phyloP scores from a whole-genome alignment of 768 basidiomycete genomes.

The Lyophyllum semitale region DNA sequence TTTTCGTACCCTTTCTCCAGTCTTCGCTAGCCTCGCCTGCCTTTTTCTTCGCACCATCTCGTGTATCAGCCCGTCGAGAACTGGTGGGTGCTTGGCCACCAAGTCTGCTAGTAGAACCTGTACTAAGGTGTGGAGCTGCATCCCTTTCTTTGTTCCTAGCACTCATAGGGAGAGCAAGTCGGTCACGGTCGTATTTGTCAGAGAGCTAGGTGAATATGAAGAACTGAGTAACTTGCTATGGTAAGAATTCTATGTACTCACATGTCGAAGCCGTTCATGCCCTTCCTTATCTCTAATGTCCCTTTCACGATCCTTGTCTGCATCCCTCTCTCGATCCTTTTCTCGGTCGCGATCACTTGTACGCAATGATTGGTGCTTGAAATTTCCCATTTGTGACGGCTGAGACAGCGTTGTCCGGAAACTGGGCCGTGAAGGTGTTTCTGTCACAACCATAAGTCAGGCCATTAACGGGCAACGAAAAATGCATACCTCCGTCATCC shows the following conservation, averaged over 20 bases:
- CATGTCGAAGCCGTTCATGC: slow-evolving; percentile 77
- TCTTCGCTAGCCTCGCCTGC: slow-evolving; percentile 77
- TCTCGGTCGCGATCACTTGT: slow-evolving; percentile 60
- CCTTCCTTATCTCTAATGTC: slow-evolving; percentile 75
- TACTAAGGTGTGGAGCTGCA: slow-evolving; percentile 56
- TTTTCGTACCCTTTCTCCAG: slow-evolving; percentile 76
- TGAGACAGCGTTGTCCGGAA: slow-evolving; percentile 77
- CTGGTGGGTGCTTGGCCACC: slow-evolving; percentile 33
- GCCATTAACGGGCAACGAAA: slow-evolving; percentile 3
- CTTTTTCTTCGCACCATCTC: slow-evolving; percentile 67
- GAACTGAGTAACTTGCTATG: slow-evolving; percentile 6
- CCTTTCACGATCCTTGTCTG: slow-evolving; percentile 55
- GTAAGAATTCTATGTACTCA: slow-evolving; percentile 33
- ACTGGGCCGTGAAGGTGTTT: slow-evolving; percentile 59
- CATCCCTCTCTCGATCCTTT: slow-evolving; percentile 43
- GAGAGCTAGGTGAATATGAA: slow-evolving; percentile 57
- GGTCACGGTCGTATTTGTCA: slow-evolving; percentile 86
- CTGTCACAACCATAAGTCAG: slow-evolving; percentile 26
- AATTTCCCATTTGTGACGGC: slow-evolving; percentile 92
- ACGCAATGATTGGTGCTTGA: slow-evolving; percentile 84
- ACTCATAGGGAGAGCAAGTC: slow-evolving; percentile 56
- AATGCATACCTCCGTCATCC: slow-evolving; percentile 67
- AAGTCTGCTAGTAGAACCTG: slow-evolving; percentile 42
- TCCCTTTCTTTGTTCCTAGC: slow-evolving; percentile 72
- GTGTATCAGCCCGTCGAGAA: slow-evolving; percentile 55